Conservation (phyloP, 805 yeast species). For the Lipomyces lipofer region DNA sequence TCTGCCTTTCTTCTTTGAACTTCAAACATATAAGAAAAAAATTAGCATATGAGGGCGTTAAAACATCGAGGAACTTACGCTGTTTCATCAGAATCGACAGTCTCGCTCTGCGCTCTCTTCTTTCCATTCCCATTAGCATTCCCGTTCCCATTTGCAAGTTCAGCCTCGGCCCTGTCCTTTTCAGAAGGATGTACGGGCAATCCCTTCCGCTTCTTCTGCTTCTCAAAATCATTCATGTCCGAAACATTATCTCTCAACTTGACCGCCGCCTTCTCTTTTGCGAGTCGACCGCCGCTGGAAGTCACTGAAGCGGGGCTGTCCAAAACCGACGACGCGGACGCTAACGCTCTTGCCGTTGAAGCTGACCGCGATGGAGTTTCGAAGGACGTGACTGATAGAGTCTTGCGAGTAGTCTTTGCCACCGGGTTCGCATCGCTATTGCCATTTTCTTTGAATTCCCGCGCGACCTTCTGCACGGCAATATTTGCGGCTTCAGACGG, state of each 20-base stretch:
- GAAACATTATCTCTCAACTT: slow-evolving; percentile 69
- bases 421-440: too few species aligned
- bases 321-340: neutral
- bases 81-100: neutral
- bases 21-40: neutral
- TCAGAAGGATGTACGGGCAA: slow-evolving; percentile 47
- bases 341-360: neutral
- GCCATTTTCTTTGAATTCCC: too few species aligned
- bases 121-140: neutral
- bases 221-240: slow-evolving; percentile 63
- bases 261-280: slow-evolving; percentile 64
- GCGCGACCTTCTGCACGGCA: slow-evolving; percentile 1
- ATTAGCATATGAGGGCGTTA: neutral
- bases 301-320: slow-evolving; percentile 1
- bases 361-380: neutral
- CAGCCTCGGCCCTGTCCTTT: neutral
- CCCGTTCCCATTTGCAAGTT: neutral
- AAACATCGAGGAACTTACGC: neutral
- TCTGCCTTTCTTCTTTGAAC: slow-evolving; percentile 36
- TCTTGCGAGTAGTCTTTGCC: neutral
- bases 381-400: neutral
- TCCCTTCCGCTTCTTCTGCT: slow-evolving; percentile 49
- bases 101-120: slow-evolving; percentile 11
- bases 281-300: slow-evolving; percentile 41
- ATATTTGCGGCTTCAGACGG: neutral